These are phyloP conservation scores for Lodderomyces theae DNA, from an alignment of 1,139 yeast species.

Conservation along the genomic window DNA sequence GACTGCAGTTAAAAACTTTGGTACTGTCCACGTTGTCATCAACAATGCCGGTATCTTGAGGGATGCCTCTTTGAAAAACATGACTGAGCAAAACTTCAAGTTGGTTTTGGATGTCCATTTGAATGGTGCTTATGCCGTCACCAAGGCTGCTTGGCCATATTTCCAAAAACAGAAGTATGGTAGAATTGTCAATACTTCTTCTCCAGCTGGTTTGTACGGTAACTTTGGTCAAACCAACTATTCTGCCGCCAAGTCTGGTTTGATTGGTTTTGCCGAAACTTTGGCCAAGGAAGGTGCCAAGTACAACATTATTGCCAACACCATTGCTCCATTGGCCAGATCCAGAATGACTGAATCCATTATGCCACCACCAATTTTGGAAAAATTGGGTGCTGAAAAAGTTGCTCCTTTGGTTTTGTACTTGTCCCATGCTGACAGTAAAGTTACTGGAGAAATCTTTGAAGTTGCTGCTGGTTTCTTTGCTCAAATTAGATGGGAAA, in stretches of 20 bases:
- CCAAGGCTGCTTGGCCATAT: conserved; percentile 92
- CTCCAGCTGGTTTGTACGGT: conserved; percentile 96
- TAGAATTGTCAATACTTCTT: conserved; percentile 84
- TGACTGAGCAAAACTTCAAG: conserved; percentile 77
- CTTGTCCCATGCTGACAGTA: conserved; percentile 66
- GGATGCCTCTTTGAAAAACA: conserved; percentile 72
- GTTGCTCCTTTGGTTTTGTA: conserved; percentile 87
- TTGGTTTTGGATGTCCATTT: conserved; percentile 84
- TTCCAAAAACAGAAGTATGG: conserved; percentile 84
- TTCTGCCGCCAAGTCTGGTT: conserved; percentile 88
- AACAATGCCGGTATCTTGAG: conserved; percentile 95
- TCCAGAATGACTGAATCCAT: conserved; percentile 94
- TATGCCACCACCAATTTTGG: conserved; percentile 81
- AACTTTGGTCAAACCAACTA: conserved; percentile 97
- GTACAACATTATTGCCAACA: conserved; percentile 79
- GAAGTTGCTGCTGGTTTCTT: conserved; percentile 95
- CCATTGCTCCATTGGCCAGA: conserved; percentile 92
- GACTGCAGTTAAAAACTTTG: conserved; percentile 83
- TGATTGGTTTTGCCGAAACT: conserved; percentile 90
- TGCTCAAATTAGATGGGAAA: conserved; percentile 93
- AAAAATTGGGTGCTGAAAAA: conserved; percentile 79
- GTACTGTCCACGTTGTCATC: conserved; percentile 83
- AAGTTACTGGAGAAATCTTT: conserved; percentile 67
- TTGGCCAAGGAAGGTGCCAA: conserved; percentile 90
- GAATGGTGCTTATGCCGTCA: conserved; percentile 82